A percentile compares a stretch with the other conserved stretches of the same genome.
phyloP scores from a whole-genome alignment of 257 asterid genomes.

The Henckelia pumila region DNA sequence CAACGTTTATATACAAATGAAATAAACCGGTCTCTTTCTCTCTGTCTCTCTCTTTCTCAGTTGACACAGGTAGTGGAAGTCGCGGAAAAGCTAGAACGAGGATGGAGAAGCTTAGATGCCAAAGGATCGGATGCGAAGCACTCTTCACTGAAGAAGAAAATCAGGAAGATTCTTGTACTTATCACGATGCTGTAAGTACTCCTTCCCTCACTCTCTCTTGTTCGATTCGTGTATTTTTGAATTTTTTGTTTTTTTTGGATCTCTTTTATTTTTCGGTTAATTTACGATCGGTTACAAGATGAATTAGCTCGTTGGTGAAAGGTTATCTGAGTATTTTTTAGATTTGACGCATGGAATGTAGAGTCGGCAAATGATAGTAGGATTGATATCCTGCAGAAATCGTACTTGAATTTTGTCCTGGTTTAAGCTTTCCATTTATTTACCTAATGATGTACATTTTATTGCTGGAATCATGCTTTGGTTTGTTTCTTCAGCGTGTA shows the following conservation, averaged over 20 bases:
- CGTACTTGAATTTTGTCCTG: background rate
- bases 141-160: slow-evolving; percentile 44
- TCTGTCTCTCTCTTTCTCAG: background rate
- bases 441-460: background rate
- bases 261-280: background rate
- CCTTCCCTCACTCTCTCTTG: slow-evolving; percentile 8
- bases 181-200: slow-evolving; percentile 38
- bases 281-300: background rate
- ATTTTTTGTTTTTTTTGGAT: background rate
- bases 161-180: slow-evolving; percentile 45
- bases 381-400: background rate
- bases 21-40: background rate
- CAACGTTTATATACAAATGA: background rate
- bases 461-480: background rate
- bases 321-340: background rate
- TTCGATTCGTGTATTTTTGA: background rate
- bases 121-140: slow-evolving; percentile 52
- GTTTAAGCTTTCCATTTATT: background rate
- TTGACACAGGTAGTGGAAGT: background rate
- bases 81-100: background rate
- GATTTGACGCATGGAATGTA: background rate
- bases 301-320: background rate
- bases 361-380: background rate
- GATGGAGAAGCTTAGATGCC: slow-evolving; percentile 53
- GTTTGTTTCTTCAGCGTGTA: background rate